Conservation (phyloP, 805 yeast genomes). For the Nadsonia fulvescens region DNA sequence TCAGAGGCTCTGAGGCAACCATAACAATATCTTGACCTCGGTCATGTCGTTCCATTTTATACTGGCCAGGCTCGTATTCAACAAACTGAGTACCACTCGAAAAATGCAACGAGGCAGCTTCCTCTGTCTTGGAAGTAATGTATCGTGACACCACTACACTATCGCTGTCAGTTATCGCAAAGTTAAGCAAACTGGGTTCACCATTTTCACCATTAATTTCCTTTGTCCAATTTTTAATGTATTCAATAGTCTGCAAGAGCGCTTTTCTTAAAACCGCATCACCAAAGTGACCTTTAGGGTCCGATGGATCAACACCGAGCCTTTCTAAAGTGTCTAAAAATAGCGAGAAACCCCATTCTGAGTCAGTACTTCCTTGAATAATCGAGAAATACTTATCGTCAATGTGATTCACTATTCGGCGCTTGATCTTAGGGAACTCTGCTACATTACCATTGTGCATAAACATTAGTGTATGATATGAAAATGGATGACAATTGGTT, state of each 20-base stretch:
- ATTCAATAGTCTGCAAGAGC: slow-evolving; percentile 50
- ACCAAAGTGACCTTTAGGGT: slow-evolving; percentile 31
- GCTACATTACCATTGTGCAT: slow-evolving; percentile 89
- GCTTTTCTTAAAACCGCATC: slow-evolving; percentile 43
- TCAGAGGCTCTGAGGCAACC: slow-evolving; percentile 92
- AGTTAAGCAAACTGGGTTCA: slow-evolving; percentile 77
- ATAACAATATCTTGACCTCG: slow-evolving; percentile 88
- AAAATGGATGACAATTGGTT: slow-evolving; percentile 94
- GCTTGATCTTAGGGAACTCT: slow-evolving; percentile 54
- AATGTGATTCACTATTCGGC: slow-evolving; percentile 50
- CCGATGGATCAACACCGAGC: slow-evolving; percentile 58
- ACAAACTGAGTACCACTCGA: slow-evolving; percentile 84
- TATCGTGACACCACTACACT: slow-evolving; percentile 76
- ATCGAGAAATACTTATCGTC: slow-evolving; percentile 62
- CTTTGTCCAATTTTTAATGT: slow-evolving; percentile 63
- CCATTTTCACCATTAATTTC: slow-evolving; percentile 26
- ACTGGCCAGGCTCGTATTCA: slow-evolving; percentile 81
- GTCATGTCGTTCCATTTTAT: slow-evolving; percentile 84
- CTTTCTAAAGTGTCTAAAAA: slow-evolving; percentile 59
- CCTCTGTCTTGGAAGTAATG: slow-evolving; percentile 75
- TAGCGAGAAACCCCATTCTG: slow-evolving; percentile 87
- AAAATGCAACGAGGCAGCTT: slow-evolving; percentile 91
- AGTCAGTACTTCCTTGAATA: slow-evolving; percentile 89
- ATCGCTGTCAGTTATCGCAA: slow-evolving; percentile 89
- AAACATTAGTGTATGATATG: slow-evolving; percentile 72